Conservation (phyloP, 495 filamentous ascomycete species). For the Trichoderma parareesei region DNA sequence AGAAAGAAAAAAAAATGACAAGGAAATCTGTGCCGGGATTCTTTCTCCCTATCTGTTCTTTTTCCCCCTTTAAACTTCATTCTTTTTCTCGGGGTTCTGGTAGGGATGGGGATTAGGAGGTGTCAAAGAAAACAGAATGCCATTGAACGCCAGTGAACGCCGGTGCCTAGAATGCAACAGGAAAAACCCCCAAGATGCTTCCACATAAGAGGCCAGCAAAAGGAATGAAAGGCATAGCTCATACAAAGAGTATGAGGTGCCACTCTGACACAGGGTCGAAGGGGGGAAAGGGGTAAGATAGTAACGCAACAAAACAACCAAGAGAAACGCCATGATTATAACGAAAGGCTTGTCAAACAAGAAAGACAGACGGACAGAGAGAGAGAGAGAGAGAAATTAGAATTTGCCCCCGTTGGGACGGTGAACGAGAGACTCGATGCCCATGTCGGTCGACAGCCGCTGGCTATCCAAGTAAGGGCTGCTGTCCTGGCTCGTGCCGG, state of each 20-base stretch:
- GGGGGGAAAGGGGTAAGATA: background rate
- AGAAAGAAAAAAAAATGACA: background rate
- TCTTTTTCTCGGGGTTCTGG: background rate
- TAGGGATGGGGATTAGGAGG: background rate
- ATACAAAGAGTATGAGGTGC: background rate
- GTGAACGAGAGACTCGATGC: constrained; percentile 48
- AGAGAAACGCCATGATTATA: background rate
- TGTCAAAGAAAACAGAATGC: background rate
- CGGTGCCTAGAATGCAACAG: background rate
- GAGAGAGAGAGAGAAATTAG: background rate
- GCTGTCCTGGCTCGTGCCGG: constrained; percentile 28
- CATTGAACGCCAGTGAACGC: background rate
- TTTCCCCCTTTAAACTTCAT: background rate
- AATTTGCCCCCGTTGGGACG: constrained; percentile 22
- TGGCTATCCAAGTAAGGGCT: constrained; percentile 41
- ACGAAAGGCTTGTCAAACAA: constrained; percentile 6
- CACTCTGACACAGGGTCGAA: background rate
- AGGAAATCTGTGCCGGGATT: no score
- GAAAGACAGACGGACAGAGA: background rate
- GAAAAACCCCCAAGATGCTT: background rate
- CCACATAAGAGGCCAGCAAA: background rate
- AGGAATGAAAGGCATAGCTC: background rate
- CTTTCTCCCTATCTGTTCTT: no score
- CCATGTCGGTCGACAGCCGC: constrained; percentile 47
- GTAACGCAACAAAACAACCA: background rate